Evolutionary conservation across 345 rosid genomes (phyloP).

Genomic region (Erucastrum elatum): DNA sequence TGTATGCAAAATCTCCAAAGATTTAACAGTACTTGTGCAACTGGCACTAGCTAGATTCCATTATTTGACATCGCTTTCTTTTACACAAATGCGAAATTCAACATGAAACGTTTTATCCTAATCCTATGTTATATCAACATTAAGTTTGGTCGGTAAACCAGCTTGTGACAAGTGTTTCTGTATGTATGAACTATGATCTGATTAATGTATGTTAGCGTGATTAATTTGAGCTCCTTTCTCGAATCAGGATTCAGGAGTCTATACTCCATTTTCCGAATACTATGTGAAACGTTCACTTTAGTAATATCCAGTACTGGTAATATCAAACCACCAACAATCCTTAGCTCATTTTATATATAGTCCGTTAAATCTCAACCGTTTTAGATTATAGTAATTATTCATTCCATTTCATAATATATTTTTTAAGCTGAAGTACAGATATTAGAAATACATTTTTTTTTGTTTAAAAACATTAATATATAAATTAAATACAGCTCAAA

Average conservation of each 20-base stretch:
- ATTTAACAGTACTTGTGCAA: conserved; percentile 24
- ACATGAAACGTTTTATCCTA: conserved; percentile 20
- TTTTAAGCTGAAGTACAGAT: background rate
- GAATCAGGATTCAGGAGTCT: background rate
- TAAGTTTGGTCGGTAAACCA: conserved; percentile 1
- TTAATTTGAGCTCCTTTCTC: background rate
- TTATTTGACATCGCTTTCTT: conserved; percentile 28
- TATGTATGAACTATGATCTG: background rate
- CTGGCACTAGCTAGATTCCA: conserved; percentile 39
- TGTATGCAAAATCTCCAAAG: conserved; percentile 19
- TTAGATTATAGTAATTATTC: background rate
- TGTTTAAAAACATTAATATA: background rate
- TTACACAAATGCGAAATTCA: conserved; percentile 6
- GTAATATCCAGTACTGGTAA: background rate
- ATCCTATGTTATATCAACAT: conserved; percentile 19
- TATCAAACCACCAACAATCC: background rate
- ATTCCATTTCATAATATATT: background rate
- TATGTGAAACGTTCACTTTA: background rate
- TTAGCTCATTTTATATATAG: background rate
- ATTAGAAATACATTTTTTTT: too few species aligned
- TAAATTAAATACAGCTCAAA: background rate
- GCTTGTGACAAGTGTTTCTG: background rate
- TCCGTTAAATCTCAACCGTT: background rate
- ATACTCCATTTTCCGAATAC: background rate
- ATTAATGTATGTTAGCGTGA: conserved; percentile 1